Conservation (phyloP, 1,284 basidiomycete genomes). For the Tilletia caries region DNA sequence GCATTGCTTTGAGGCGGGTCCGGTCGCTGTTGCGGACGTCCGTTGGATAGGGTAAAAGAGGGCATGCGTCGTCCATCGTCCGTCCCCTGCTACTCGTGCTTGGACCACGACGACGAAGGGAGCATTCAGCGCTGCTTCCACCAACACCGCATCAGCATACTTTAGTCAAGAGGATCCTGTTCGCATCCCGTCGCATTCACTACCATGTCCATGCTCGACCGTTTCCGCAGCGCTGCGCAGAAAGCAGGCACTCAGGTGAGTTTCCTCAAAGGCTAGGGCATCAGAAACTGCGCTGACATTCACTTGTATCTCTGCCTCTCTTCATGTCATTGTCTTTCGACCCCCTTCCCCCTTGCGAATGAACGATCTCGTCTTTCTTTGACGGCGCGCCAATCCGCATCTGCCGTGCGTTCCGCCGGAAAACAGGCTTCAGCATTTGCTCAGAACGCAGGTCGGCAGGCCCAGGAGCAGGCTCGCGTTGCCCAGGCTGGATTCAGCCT, state of each 20-base stretch:
- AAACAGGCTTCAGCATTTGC: constrained; percentile 47
- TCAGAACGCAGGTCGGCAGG: constrained; percentile 33
- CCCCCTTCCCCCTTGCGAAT: too few species aligned
- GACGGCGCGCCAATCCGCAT: too few species aligned
- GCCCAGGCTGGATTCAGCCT: constrained; percentile 48
- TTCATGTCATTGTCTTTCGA: neutral
- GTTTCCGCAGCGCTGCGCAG: constrained; percentile 72
- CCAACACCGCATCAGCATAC: too few species aligned
- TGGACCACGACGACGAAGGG: too few species aligned
- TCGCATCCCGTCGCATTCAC: too few species aligned
- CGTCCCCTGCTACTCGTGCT: too few species aligned
- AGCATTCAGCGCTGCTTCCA: too few species aligned
- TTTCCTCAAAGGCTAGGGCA: constrained; percentile 3
- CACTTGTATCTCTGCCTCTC: neutral
- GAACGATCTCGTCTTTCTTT: neutral
- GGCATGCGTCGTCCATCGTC: too few species aligned
- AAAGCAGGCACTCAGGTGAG: constrained; percentile 73
- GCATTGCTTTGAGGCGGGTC: too few species aligned
- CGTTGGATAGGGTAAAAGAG: too few species aligned
- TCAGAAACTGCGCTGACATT: neutral
- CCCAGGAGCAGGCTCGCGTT: constrained; percentile 39
- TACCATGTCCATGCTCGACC: constrained; percentile 60
- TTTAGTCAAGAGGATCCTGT: too few species aligned
- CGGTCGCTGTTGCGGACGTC: too few species aligned
- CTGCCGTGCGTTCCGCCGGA: neutral